phyloP scores from a whole-genome alignment of 1,284 basidiomycete species.

The Cutaneotrichosporon dermatis region DNA sequence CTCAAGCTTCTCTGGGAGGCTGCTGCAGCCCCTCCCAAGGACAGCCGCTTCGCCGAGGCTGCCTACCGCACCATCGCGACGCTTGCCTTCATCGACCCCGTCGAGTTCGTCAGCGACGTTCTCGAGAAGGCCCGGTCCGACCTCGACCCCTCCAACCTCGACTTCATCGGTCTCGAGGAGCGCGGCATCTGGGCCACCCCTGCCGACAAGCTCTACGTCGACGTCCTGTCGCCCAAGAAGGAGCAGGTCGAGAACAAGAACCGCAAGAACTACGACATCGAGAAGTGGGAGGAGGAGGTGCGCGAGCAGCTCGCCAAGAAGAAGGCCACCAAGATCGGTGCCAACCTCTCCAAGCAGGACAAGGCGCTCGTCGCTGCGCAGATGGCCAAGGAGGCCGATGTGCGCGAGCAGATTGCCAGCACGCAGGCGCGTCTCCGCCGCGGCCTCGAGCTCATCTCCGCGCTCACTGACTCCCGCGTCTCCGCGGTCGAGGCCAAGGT shows the following conservation, averaged over 20 bases:
- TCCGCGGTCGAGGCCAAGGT: slow-evolving; percentile 60
- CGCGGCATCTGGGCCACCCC: slow-evolving; percentile 79
- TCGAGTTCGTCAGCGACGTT: slow-evolving; percentile 62
- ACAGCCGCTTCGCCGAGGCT: slow-evolving; percentile 51
- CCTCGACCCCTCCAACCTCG: slow-evolving; percentile 58
- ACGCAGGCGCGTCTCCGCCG: slow-evolving; percentile 60
- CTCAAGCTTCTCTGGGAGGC: slow-evolving; percentile 38
- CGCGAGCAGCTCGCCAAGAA: slow-evolving; percentile 75
- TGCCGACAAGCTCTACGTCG: slow-evolving; percentile 68
- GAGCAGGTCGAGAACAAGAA: slow-evolving; percentile 59
- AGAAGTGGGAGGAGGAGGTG: slow-evolving; percentile 91
- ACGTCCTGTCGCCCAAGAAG: slow-evolving; percentile 66
- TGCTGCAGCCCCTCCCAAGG: slow-evolving; percentile 20
- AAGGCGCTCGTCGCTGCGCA: slow-evolving; percentile 73
- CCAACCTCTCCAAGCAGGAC: slow-evolving; percentile 73
- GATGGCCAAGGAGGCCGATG: slow-evolving; percentile 66
- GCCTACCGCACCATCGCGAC: slow-evolving; percentile 71
- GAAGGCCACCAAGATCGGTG: slow-evolving; percentile 52
- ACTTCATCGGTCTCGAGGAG: slow-evolving; percentile 65
- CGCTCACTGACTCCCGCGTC: slow-evolving; percentile 60
- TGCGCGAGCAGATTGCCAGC: slow-evolving; percentile 59
- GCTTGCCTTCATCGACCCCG: slow-evolving; percentile 71
- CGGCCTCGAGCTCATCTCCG: slow-evolving; percentile 64
- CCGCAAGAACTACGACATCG: slow-evolving; percentile 78
- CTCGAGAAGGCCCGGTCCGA: slow-evolving; percentile 62